These are phyloP conservation scores for Asterophora lycoperdoides DNA, from an alignment of 768 basidiomycete genomes.

Conservation along the genomic window DNA sequence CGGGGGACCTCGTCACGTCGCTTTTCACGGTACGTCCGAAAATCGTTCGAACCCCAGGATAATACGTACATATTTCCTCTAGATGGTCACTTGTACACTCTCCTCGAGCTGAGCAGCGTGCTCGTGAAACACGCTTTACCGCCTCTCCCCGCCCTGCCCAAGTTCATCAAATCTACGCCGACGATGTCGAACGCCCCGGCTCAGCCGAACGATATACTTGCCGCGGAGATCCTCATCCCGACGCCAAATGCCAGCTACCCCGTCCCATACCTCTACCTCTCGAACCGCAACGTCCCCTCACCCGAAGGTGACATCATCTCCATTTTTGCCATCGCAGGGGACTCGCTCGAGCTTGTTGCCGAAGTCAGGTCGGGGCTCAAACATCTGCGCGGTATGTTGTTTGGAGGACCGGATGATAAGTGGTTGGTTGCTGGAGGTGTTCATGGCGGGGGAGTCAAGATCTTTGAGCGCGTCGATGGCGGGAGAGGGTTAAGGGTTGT, in stretches of 20 bases:
- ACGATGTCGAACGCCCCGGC: slow-evolving; percentile 47
- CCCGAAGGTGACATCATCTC: slow-evolving; percentile 69
- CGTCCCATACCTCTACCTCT: slow-evolving; percentile 60
- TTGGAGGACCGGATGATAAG: slow-evolving; percentile 57
- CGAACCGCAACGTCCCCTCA: slow-evolving; percentile 72
- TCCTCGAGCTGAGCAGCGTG: slow-evolving; percentile 62
- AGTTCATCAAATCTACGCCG: slow-evolving; percentile 39
- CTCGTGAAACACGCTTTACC: slow-evolving; percentile 54
- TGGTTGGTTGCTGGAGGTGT: slow-evolving; percentile 66
- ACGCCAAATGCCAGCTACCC: slow-evolving; percentile 47
- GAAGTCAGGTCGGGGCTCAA: slow-evolving; percentile 68
- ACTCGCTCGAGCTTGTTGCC: slow-evolving; percentile 44
- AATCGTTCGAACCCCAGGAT: background rate
- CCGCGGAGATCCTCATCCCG: slow-evolving; percentile 67
- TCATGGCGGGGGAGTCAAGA: slow-evolving; percentile 60
- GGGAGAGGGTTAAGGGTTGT: slow-evolving; percentile 53
- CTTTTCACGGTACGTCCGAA: slow-evolving; percentile 47
- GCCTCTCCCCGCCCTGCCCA: slow-evolving; percentile 35
- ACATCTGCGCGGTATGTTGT: slow-evolving; percentile 65
- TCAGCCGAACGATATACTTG: slow-evolving; percentile 48
- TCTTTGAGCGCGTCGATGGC: slow-evolving; percentile 62
- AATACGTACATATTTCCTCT: background rate
- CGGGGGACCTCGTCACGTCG: slow-evolving; percentile 69
- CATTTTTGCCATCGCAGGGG: slow-evolving; percentile 54
- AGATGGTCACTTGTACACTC: slow-evolving; percentile 64